Evolutionary conservation across 2,329 filamentous ascomycete species (phyloP), one percentile per base, ranked within the genome.

Genomic region (Pseudogymnoascus sp.): DNA sequence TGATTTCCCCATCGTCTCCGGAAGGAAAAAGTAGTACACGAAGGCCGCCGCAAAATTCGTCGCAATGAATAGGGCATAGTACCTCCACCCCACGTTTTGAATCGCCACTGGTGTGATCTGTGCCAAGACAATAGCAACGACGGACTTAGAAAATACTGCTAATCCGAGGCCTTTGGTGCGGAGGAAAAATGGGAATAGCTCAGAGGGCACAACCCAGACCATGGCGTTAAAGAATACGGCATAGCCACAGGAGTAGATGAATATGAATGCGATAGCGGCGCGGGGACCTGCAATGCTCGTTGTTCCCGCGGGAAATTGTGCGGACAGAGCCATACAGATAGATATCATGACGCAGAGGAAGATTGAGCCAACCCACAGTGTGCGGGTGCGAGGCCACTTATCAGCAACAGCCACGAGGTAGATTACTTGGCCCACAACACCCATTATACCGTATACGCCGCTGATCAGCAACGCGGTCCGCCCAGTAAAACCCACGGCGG

Each of bases 1-100:
- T 0, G 81, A 83, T 19, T 88, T 77, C 44, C 85, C 85, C 75
- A 88, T 88, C 60, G 87, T 89, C 76, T 88, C 86, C 65, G 86
- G 85, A 65, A 89, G 77, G 70, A 83, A 80, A 68, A 77, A 70
- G 44, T 71, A 76, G 29, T 76, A 76, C 5, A 76, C 66, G 4
- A 73, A 65, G 0, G 75, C 75, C 0, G 71, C 68, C 0, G 60
- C 66, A 11, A 72, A 44, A 33, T 73, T 71, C 0, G 64, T 69
- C 7, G 69, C 70, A 61, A 77, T 77, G 65, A 77, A 75, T 1
- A 78, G 67, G 2, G 73, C 69, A 64, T 77, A 77, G 64, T 75
- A 77, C 60, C 71, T 74, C 75, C 75, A 77, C 4, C 71, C 67
- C 7, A 77, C 72, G 35, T 69, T 66, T 4, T 71, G 68, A 23